phyloP scores from a whole-genome alignment of 805 yeast genomes.

The Hanseniaspora singularis region DNA sequence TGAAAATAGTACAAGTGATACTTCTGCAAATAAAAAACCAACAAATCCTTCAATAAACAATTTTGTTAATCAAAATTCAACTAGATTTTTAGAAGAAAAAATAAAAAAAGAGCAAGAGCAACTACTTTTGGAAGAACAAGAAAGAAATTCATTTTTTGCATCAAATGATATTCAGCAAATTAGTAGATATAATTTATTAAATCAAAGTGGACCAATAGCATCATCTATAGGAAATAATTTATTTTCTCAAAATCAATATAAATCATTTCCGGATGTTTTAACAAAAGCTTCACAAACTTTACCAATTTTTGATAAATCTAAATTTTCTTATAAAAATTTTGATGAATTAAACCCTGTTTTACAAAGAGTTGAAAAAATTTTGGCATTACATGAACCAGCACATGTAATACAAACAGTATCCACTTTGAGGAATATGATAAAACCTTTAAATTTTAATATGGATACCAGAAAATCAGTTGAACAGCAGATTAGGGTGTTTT shows the following conservation, averaged over 20 bases:
- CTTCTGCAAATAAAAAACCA: no score
- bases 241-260: slow-evolving; percentile 9
- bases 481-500: slow-evolving; percentile 42
- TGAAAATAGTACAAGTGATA: slow-evolving; percentile 1
- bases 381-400: slow-evolving; percentile 40
- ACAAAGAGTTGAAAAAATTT: slow-evolving; percentile 44
- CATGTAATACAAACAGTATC: slow-evolving; percentile 58
- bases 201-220: neutral
- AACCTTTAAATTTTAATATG: slow-evolving; percentile 13
- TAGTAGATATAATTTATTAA: slow-evolving; percentile 9
- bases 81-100: slow-evolving; percentile 10
- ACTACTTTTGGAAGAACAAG: slow-evolving; percentile 9
- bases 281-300: slow-evolving; percentile 45
- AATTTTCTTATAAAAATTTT: slow-evolving; percentile 30
- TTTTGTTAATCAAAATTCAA: slow-evolving; percentile 3
- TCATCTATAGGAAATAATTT: neutral
- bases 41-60: no score
- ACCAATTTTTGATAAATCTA: slow-evolving; percentile 38
- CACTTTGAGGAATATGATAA: slow-evolving; percentile 45
- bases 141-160: slow-evolving; percentile 13
- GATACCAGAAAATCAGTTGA: slow-evolving; percentile 20
- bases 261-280: slow-evolving; percentile 36
- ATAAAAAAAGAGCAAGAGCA: slow-evolving; percentile 12
- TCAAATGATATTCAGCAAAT: slow-evolving; percentile 11
- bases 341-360: slow-evolving; percentile 36